Percentiles rank a stretch among this genome's conserved stretches.
Evolutionary conservation across 306 rosid species (phyloP).

Genomic region (Hippophae tibetana): DNA sequence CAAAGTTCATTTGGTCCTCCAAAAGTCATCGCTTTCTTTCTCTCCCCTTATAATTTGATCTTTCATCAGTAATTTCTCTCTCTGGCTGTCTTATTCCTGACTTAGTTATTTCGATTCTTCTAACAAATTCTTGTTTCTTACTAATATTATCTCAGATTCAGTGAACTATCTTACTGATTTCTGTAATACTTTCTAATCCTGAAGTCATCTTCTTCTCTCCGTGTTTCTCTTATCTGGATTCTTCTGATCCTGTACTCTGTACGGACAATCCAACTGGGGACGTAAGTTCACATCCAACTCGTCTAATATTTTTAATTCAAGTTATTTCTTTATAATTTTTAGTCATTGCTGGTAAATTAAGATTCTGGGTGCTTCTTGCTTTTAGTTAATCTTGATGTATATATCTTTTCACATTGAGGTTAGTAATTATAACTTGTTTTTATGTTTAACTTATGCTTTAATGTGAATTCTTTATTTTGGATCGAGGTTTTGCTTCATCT

Average conservation of each 20-base stretch:
- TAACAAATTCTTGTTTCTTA: not conserved
- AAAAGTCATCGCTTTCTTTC: constrained; percentile 11
- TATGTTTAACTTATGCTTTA: not conserved
- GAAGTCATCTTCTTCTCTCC: not conserved
- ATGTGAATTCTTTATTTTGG: not conserved
- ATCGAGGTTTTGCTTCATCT: not conserved
- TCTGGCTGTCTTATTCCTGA: constrained; percentile 1
- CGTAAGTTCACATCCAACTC: constrained; percentile 6
- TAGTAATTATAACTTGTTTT: not conserved
- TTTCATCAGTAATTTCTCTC: not conserved
- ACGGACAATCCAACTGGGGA: constrained; percentile 4
- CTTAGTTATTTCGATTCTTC: not conserved
- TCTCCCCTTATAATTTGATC: not conserved
- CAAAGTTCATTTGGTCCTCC: not conserved
- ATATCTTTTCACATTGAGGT: constrained; percentile 4
- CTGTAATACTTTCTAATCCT: constrained; percentile 9
- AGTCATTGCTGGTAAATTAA: not conserved
- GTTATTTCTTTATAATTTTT: not conserved
- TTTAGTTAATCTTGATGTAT: constrained; percentile 4
- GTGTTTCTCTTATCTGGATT: not conserved
- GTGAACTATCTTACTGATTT: constrained; percentile 1
- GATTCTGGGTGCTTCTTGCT: constrained; percentile 15
- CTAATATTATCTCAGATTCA: not conserved
- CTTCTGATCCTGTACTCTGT: constrained; percentile 11
- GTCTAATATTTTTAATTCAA: not conserved